Base-by-base conservation (phyloP, 495 filamentous ascomycete genomes). In the Aspergillus funiculosus region DNA sequence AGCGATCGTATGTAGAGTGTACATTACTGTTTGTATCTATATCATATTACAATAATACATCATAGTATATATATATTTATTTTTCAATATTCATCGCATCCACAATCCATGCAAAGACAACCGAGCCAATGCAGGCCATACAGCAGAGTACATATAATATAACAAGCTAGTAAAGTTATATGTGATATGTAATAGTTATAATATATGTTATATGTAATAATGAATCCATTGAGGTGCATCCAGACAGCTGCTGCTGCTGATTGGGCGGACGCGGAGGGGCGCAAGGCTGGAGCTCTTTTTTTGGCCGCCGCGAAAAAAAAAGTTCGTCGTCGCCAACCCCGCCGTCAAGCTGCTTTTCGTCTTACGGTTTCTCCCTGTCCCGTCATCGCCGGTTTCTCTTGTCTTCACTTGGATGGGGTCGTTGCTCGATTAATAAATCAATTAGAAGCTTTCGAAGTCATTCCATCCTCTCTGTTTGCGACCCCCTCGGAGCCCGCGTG, bases 261-360 rank as follows among this genome's bases (percentile, higher is more conserved):
- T 58, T 58, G 54, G 51, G 14, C 22, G 32, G 37, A 32, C 22
- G 17, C 47, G 36, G 53, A 50, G 46, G 53, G 49, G 44, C 34
- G 44, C 46, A 28, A 38, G 44, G n/a, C 41, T 38, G 48, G 30
- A 43, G 46, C 46, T 50, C 39, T 27, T 40, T 36, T 21, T 38
- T 47, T 36, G 38, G 47, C 44, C 50, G 50, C 51, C 48, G 39
- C 35, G 44, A 36, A 34, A 48, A 48, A 38, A 56, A 59, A 59
- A 53, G 51, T 59, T 59, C 57, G 57, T 59, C 57, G 57, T 59
- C 52, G 57, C 57, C 57, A 37, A 59, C 57, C 57, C 57, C 57
- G 57, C 57, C 53, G 56, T 45, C 24, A 30, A 27, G 14, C 31
- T 51, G 10, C n/a, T n/a, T n/a, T n/a, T n/a, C n/a, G 46, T 56